These are phyloP conservation scores for Aspergillus sp. DNA, from an alignment of 2,329 filamentous ascomycete species.

Conservation along the genomic window DNA sequence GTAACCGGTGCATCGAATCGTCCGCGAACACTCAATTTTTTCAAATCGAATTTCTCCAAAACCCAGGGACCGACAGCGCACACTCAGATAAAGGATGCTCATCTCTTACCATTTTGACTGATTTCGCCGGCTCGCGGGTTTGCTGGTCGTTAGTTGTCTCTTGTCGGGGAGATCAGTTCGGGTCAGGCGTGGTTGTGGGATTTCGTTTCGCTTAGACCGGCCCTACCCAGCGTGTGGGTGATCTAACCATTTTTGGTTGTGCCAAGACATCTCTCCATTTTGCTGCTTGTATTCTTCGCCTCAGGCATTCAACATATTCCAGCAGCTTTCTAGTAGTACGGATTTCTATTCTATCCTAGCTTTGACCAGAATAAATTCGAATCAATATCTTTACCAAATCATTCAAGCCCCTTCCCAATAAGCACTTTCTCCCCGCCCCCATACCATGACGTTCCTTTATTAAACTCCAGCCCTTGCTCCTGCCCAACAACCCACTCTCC, in stretches of 20 bases:
- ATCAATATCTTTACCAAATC: background rate
- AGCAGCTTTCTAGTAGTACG: background rate
- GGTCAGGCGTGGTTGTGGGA: constrained; percentile 42
- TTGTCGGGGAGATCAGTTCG: constrained; percentile 39
- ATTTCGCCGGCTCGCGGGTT: constrained; percentile 45
- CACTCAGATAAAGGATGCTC: constrained; percentile 18
- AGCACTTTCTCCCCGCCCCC: constrained; percentile 72
- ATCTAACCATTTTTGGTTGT: constrained; percentile 30
- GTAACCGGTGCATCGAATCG: background rate
- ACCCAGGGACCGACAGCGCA: constrained; percentile 24
- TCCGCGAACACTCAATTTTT: constrained; percentile 1
- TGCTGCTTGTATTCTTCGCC: background rate
- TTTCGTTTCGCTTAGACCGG: constrained; percentile 45
- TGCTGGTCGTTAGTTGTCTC: constrained; percentile 44
- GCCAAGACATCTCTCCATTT: constrained; percentile 17
- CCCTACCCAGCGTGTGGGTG: constrained; percentile 31
- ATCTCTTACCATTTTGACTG: constrained; percentile 50
- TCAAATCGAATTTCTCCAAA: constrained; percentile 23
- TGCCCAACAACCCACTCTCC: constrained; percentile 88
- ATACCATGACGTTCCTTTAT: constrained; percentile 81
- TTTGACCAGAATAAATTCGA: background rate
- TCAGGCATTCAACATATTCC: constrained; percentile 1
- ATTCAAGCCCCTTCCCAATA: constrained; percentile 51
- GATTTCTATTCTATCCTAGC: background rate
- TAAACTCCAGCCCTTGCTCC: constrained; percentile 74